Evolutionary conservation across 306 rosid genomes (phyloP).

Genomic region (Delonix regia): DNA sequence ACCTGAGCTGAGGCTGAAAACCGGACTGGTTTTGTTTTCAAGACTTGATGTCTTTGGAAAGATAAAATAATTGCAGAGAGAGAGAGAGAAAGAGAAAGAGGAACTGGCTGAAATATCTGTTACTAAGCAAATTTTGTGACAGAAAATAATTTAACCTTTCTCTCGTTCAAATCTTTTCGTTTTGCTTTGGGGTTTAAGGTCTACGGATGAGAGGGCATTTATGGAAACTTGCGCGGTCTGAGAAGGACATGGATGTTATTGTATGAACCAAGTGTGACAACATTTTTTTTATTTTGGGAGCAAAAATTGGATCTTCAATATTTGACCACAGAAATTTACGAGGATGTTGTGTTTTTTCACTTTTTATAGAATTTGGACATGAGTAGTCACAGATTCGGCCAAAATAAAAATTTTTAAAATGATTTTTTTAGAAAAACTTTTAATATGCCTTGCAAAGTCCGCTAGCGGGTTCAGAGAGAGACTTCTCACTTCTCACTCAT

Average conservation of each 20-base stretch:
- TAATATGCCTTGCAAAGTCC: constrained; percentile 51
- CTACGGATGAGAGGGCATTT: constrained; percentile 37
- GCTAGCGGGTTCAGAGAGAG: constrained; percentile 38
- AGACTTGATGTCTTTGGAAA: constrained; percentile 52
- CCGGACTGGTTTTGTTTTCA: constrained; percentile 60
- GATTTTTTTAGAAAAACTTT: not conserved
- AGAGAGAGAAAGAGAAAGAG: constrained; percentile 27
- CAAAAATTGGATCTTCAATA: not conserved
- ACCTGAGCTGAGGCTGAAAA: constrained; percentile 54
- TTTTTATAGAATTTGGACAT: constrained; percentile 15
- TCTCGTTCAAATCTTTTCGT: not conserved
- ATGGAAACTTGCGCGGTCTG: constrained; percentile 33
- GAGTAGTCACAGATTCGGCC: not conserved
- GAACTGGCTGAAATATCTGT: not conserved
- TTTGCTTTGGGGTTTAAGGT: constrained; percentile 35
- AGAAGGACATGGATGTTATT: constrained; percentile 48
- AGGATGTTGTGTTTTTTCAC: not conserved
- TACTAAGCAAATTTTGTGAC: not conserved
- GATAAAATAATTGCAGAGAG: constrained; percentile 79
- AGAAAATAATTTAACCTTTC: not conserved
- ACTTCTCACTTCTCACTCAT: constrained; percentile 42
- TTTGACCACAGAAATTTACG: not conserved
- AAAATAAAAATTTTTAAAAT: not conserved
- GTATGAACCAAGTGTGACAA: not conserved
- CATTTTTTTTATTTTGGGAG: not conserved